Evolutionary conservation across 2,329 filamentous ascomycete genomes (phyloP).

Genomic region (Lecanicillium sp.): DNA sequence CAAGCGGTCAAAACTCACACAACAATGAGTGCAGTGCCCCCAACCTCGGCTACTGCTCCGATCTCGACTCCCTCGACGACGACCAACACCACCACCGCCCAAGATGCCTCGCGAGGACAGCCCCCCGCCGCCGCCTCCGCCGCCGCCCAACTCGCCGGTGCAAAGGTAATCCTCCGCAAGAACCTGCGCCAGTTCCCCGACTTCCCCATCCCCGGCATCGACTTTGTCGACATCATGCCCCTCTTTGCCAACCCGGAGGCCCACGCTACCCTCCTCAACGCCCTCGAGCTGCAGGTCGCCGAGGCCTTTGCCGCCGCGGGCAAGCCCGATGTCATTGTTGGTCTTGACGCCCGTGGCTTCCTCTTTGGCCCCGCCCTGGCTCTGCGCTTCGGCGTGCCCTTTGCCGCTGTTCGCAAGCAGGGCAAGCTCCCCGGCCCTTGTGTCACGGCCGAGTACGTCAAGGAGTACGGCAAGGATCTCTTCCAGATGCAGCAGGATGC

Average conservation of each 20-base stretch:
- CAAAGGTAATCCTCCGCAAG: constrained; percentile 61
- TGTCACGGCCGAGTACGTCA: constrained; percentile 78
- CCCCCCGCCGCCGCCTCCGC: constrained; percentile 53
- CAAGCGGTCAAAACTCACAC: neutral
- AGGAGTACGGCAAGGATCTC: constrained; percentile 92
- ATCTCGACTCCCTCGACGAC: too few relatives aligned
- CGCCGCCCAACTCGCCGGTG: constrained; percentile 59
- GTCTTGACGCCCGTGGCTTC: constrained; percentile 90
- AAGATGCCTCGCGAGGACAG: constrained; percentile 58
- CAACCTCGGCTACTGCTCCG: too few relatives aligned
- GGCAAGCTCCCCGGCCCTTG: constrained; percentile 92
- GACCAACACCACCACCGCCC: constrained; percentile 24
- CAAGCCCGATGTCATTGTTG: constrained; percentile 83
- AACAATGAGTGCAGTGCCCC: neutral
- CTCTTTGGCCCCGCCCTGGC: constrained; percentile 89
- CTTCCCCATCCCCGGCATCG: constrained; percentile 85
- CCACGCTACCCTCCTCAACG: constrained; percentile 71
- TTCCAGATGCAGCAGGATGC: constrained; percentile 93
- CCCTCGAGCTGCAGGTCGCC: constrained; percentile 75
- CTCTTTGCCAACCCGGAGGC: constrained; percentile 74
- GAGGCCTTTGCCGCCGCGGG: constrained; percentile 49
- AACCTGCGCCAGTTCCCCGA: constrained; percentile 81
- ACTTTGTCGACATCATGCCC: constrained; percentile 97
- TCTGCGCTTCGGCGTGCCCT: constrained; percentile 71
- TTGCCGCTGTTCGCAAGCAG: constrained; percentile 90